Conservation (phyloP, 768 basidiomycete genomes). For the Exsudoporus frostii region DNA sequence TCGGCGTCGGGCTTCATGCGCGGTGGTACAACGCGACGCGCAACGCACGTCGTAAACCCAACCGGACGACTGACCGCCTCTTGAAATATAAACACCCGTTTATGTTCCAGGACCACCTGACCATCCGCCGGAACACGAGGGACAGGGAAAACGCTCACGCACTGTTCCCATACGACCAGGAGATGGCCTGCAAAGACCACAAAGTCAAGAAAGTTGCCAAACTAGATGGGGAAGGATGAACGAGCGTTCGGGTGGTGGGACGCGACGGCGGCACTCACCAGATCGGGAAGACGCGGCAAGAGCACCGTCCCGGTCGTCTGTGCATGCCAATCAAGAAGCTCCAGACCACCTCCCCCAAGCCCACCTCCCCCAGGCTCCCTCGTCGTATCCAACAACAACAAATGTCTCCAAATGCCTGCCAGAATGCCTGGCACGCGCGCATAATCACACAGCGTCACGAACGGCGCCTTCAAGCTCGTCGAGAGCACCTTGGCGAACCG, state of each 20-base stretch:
- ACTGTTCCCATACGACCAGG: conserved; percentile 28
- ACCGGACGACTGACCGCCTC: conserved; percentile 23
- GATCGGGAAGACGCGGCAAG: conserved; percentile 20
- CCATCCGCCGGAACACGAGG: conserved; percentile 22
- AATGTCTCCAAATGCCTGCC: conserved; percentile 21
- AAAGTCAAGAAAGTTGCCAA: conserved; percentile 26
- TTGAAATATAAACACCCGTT: conserved; percentile 26
- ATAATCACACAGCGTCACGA: conserved; percentile 23
- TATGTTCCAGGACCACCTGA: conserved; percentile 18
- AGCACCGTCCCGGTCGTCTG: conserved; percentile 22
- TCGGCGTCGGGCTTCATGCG: not conserved
- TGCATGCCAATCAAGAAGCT: conserved; percentile 29
- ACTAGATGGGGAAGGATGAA: conserved; percentile 8
- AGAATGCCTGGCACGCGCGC: conserved; percentile 21
- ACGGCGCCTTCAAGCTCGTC: conserved; percentile 20
- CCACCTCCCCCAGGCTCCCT: conserved; percentile 15
- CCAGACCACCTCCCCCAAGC: conserved; percentile 19
- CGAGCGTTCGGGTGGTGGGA: not conserved
- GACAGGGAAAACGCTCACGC: conserved; percentile 26
- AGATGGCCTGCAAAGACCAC: conserved; percentile 21
- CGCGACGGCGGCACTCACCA: conserved; percentile 12
- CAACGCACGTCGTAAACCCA: conserved; percentile 27
- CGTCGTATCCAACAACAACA: conserved; percentile 26
- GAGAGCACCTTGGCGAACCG: conserved; percentile 19
- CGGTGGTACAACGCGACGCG: conserved; percentile 1